Percentiles rank a stretch among this genome's conserved stretches.
Evolutionary conservation across 2,329 filamentous ascomycete species (phyloP).

Genomic region (Mycosphaerella sp.): DNA sequence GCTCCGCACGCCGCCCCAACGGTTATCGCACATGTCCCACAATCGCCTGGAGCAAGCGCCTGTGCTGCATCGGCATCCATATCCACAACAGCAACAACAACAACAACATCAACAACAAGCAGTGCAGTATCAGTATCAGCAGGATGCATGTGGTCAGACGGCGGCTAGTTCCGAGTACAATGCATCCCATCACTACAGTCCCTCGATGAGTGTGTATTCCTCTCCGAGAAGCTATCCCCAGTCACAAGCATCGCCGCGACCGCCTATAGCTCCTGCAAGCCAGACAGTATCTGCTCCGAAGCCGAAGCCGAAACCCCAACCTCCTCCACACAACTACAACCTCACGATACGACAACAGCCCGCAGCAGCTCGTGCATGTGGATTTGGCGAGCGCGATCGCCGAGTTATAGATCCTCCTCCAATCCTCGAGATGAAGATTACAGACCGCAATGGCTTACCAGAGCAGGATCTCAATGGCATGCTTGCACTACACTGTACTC

Average conservation of each 20-base stretch:
- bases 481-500: constrained; percentile 60
- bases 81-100: constrained; percentile 2
- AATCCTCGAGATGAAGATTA: constrained; percentile 66
- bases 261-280: constrained; percentile 15
- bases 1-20: constrained; percentile 26
- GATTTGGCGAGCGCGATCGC: constrained; percentile 74
- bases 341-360: constrained; percentile 70
- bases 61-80: constrained; percentile 9
- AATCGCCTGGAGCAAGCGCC: constrained; percentile 18
- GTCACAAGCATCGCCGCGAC: constrained; percentile 25
- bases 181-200: constrained; percentile 14
- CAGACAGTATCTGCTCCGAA: constrained; percentile 1
- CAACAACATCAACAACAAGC: constrained; percentile 4
- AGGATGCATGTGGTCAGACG: constrained; percentile 12
- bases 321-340: constrained; percentile 36
- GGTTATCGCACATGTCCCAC: constrained; percentile 14
- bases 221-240: constrained; percentile 23
- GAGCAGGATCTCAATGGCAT: constrained; percentile 59
- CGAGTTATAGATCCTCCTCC: constrained; percentile 78
- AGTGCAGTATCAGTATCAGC: constrained; percentile 7
- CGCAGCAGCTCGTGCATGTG: constrained; percentile 69
- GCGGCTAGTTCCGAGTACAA: constrained; percentile 6
- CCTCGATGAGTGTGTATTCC: constrained; percentile 18
- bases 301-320: constrained; percentile 12
- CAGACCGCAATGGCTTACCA: constrained; percentile 50